Base-by-base conservation (phyloP, 148 eudicot species). In the Limonium bicolor region DNA sequence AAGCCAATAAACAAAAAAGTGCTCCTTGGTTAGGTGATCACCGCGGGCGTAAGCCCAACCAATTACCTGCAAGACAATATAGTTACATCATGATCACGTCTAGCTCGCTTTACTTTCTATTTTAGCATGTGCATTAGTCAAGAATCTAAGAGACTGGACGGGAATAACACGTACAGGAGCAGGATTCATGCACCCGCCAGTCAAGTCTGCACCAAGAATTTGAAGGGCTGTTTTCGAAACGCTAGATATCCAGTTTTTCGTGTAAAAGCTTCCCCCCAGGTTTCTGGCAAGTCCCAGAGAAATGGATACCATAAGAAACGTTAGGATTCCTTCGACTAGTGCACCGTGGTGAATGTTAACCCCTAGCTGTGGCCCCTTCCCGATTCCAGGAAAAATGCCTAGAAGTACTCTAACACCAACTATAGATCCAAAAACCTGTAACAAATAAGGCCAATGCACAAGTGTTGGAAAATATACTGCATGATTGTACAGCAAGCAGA, bases 21-120 rank as follows among this genome's bases (percentile, higher is more conserved):
- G 94, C 66, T 83, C 92, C 65, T 77, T 88, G 19, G 81, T 74
- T 53, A 62, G 41, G 64, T 88, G 79, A 56, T 77, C 79, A 17
- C 94, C 84, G 5, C 78, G 76, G 46, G 92, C 92, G 66, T 65
- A 77, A 35, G 97, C 97, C 94, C 94, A 88, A 36, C 94, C 97
- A 63, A 73, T 72, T 39, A 72, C 92, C 96, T 88, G 50, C 45
- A 53, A 31, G n/a, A 49, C 27, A 3, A 54, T 16, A 43, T 22
- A 25, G 10, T 20, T 54, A 25, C 23, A 59, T 15, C 26, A 2
- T 22, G 0, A 17, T 12, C 27, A 19, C 15, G n/a, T n/a, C n/a
- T n/a, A n/a, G n/a, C n/a, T n/a, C n/a, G n/a, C n/a, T n/a, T n/a
- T n/a, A n/a, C n/a, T n/a, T n/a, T n/a, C 21, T 24, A 17, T 14